phyloP scores from a whole-genome alignment of 139 green algal species.

The Raphidocelis subcapitata region DNA sequence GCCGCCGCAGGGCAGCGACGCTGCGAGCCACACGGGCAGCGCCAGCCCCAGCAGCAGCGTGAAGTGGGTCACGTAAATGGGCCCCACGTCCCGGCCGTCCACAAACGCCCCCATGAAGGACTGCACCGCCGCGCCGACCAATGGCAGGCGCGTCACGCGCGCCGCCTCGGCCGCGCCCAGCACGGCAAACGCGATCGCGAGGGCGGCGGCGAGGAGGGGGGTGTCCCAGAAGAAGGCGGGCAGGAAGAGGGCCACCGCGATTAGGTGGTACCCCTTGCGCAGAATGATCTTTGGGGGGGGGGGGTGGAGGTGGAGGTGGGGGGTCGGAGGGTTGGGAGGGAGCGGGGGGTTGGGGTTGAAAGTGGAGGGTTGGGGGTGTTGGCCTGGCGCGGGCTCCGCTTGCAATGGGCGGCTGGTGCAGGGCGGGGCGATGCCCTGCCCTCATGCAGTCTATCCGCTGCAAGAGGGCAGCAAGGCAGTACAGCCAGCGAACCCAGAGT shows the following conservation, averaged over 20 bases:
- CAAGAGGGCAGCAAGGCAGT: too few relatives aligned
- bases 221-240: constrained; percentile 66
- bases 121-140: constrained; percentile 9
- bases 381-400: too few relatives aligned
- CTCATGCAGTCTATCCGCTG: too few relatives aligned
- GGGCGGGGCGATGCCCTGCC: too few relatives aligned
- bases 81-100: constrained; percentile 62
- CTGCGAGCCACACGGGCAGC: constrained; percentile 62
- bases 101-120: constrained; percentile 52
- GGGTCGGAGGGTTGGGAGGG: too few relatives aligned
- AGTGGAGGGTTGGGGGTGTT: constrained; percentile 3
- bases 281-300: constrained; percentile 50
- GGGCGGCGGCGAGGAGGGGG: constrained; percentile 56
- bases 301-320: too few relatives aligned
- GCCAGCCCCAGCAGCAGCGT: constrained; percentile 77
- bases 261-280: constrained; percentile 80
- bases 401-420: too few relatives aligned
- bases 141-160: constrained; percentile 10
- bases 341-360: too few relatives aligned
- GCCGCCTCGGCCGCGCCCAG: constrained; percentile 53
- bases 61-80: constrained; percentile 75
- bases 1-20: constrained; percentile 3
- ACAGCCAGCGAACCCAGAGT: too few relatives aligned
- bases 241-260: constrained; percentile 72
- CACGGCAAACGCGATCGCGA: constrained; percentile 50